phyloP scores from a whole-genome alignment of 768 basidiomycete species.

The Naganishia kalamii region DNA sequence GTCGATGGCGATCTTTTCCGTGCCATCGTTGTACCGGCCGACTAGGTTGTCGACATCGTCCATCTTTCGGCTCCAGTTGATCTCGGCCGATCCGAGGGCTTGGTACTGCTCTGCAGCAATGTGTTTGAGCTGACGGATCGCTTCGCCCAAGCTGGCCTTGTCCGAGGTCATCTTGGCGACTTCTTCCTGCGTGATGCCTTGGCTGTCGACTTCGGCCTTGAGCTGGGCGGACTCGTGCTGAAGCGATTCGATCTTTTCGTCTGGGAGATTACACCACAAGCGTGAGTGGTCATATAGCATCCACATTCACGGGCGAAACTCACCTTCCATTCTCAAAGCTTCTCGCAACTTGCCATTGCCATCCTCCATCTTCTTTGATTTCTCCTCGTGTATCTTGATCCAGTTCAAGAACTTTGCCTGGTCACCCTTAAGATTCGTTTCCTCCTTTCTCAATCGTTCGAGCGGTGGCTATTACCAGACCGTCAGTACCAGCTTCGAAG shows the following conservation, averaged over 20 bases:
- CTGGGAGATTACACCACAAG: neutral
- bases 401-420: slow-evolving; percentile 43
- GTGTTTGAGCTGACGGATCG: slow-evolving; percentile 66
- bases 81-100: slow-evolving; percentile 70
- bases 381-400: slow-evolving; percentile 47
- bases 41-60: slow-evolving; percentile 76
- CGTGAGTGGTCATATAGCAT: too few relatives aligned
- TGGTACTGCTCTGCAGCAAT: slow-evolving; percentile 70
- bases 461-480: slow-evolving; percentile 35
- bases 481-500: too few relatives aligned
- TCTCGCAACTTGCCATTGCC: slow-evolving; percentile 59
- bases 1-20: slow-evolving; percentile 48
- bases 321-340: slow-evolving; percentile 35
- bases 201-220: slow-evolving; percentile 61
- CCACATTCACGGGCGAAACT: neutral
- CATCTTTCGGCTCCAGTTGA: slow-evolving; percentile 69
- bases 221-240: slow-evolving; percentile 54
- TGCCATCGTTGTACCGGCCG: slow-evolving; percentile 67
- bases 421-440: slow-evolving; percentile 60
- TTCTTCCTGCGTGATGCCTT: slow-evolving; percentile 87
- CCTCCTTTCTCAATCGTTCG: slow-evolving; percentile 48
- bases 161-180: slow-evolving; percentile 85
- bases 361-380: slow-evolving; percentile 63
- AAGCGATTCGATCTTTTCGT: slow-evolving; percentile 55
- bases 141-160: slow-evolving; percentile 67